Evolutionary conservation across 2,329 filamentous ascomycete species (phyloP), one percentile per base, ranked within the genome.

Genomic region (Colletotrichum gigasporum): DNA sequence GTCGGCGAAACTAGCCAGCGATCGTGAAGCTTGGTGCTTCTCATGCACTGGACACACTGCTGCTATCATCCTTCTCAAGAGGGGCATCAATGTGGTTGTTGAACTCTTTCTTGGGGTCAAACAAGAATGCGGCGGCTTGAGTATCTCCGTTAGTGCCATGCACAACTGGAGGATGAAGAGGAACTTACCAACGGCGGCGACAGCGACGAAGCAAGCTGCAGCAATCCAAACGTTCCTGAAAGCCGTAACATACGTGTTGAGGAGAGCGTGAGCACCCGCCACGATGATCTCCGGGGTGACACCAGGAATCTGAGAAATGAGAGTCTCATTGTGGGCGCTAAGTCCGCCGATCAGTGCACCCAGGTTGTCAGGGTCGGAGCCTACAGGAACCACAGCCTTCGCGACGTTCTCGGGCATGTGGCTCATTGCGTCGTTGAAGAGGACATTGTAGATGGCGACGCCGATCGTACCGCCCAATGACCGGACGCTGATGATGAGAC

Each of bases 401-500:
- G 74, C 75, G 37, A 80, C 72, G 26, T 77, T 76, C n/a, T 67
- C 60, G 5, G 69, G 69, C 67, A 67, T 3, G 70, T 70, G 57
- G 8, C 62, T 71, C 60, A 75, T 69, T n/a, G 70, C 68, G n/a
- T 63, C 56, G 32, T 57, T 71, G 68, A 76, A 71, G 10, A 76
- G 67, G 22, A 74, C 71, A 14, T 74, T 75, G 63, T 75, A 75
- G 28, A 80, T 77, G 10, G 77, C 76, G 5, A 80, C 67, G 3
- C 77, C 78, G 12, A 80, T 70, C 1, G 74, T 72, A 2, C 76
- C 78, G 11, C 78, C 78, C 0, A 80, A 70, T 12, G 76, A 78
- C 5, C 78, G 70, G 3, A 77, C 68, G 32, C 74, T 71, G 28
- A 80, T 78, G 32, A 80, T 71, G 14, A 81, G 69, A 5, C 78